Base-by-base conservation (phyloP, 768 basidiomycete species). In the Podaxis carcinomalis region DNA sequence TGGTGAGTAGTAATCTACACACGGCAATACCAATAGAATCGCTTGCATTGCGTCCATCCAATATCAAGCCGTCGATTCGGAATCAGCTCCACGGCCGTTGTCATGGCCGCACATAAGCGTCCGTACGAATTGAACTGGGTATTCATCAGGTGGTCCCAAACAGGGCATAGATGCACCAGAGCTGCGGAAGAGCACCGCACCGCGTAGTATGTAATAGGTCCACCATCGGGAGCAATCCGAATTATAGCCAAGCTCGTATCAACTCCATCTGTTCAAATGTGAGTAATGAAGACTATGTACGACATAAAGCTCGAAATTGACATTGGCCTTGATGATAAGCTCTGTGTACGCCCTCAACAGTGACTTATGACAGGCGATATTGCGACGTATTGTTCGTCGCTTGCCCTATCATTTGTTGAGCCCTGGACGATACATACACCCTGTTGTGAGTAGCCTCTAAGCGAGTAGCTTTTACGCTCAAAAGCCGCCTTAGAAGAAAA, bases 301-400 rank as follows among this genome's bases (percentile, higher is more conserved):
- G 39, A 69, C 64, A 61, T 68, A 70, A 19, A 70, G 57, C 57
- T 71, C 67, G 46, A 73, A 73, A 9, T 64, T 51, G 9, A 69
- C 64, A 46, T 67, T 69, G 4, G 63, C 61, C 21, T 68, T 66
- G 55, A 71, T 66, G 36, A 71, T 68, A 37, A 37, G 66, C 66
- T 13, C 64, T 64, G 57, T 65, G 70, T 35, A 68, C 65, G 3
- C 57, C 63, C 44, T 53, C 39, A 7, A 69, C 70, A 39, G 69
- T 65, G 3, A 64, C 64, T 39, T 66, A 62, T 10, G 71, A 67
- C 25, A 70, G 59, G 47, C 68, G 62, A 44, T 68, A 47, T 23
- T 56, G 59, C 28, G 49, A n/a, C 7, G 68, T 66, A 19, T 64
- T 58, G 16, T 51, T 47, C 21, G 69, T 60, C 36, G 68, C 69